phyloP scores from a whole-genome alignment of 148 eudicot genomes.

The Polygonum aviculare region DNA sequence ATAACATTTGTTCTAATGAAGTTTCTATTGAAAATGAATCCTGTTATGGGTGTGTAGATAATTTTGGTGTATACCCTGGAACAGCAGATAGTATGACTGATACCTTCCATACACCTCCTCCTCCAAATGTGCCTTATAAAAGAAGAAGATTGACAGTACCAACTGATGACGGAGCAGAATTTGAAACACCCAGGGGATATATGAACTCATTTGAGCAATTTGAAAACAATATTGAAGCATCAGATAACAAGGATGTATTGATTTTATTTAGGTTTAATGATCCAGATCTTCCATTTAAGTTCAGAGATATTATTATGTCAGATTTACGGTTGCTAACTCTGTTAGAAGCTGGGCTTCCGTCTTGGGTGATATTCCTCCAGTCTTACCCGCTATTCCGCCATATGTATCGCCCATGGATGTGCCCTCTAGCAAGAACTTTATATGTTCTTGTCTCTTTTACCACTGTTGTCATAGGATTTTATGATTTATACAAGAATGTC shows the following conservation, averaged over 20 bases:
- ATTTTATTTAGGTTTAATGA: conserved; percentile 74
- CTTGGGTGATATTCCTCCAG: conserved; percentile 97
- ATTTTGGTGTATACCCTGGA: conserved; percentile 27
- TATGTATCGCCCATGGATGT: conserved; percentile 99
- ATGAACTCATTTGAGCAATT: conserved; percentile 32
- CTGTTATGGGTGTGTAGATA: conserved; percentile 22
- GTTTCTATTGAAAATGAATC: conserved; percentile 30
- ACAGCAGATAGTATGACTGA: conserved; percentile 15
- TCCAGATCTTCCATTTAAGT: conserved; percentile 69
- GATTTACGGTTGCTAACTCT: conserved; percentile 81
- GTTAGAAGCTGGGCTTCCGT: conserved; percentile 94
- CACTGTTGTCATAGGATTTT: conserved; percentile 91
- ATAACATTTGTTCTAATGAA: conserved; percentile 20
- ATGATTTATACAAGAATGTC: conserved; percentile 93
- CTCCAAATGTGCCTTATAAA: conserved; percentile 60
- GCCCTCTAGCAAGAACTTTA: conserved; percentile 83
- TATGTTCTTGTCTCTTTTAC: conserved; percentile 62
- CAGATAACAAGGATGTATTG: conserved; percentile 64
- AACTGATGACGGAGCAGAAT: conserved; percentile 24
- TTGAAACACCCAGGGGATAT: conserved; percentile 27
- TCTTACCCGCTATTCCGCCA: conserved; percentile 88
- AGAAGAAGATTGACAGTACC: conserved; percentile 65
- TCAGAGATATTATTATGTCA: conserved; percentile 58
- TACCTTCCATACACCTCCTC: conserved; percentile 56
- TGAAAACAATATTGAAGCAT: conserved; percentile 54